Evolutionary conservation across 345 rosid genomes (phyloP), one percentile per base, ranked within the genome.

Genomic region (Fremontodendron californicum): DNA sequence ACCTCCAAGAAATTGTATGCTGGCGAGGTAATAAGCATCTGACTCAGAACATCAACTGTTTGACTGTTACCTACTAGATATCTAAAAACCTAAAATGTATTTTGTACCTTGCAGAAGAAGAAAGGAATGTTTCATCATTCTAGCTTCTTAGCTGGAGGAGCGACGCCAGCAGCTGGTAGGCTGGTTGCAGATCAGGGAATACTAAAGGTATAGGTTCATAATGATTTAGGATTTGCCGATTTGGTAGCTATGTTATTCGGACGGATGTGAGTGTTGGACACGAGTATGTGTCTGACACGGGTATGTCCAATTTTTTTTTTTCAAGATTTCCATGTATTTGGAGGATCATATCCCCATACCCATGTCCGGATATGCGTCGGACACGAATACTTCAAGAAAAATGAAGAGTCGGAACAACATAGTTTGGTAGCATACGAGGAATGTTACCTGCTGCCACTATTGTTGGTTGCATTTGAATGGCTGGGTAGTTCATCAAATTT

Each of bases 81-180:
- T n/a, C 25, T n/a, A 8, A 46, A 10, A 71, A 55, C 16, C 46
- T 71, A 25, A 74, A 48, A 0, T 58, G n/a, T 40, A 46, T 40
- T 46, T 60, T 7, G 27, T 55, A 37, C 73, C 74, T 77, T 83
- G 78, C 88, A 93, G 99, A 95, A 95, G 76, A 89, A 89, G 97
- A 95, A 95, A 84, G 97, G 99, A 70, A 77, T 45, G 67, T 95
- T 95, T 77, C 99, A 95, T 82, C 99, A 95, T 86, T 95, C 99
- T 4, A 95, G 98, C 82, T 95, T 95, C 77, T 83, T 95, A 86
- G 99, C 99, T 5, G 99, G 99, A 54, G 99, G 99, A 85, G 92
- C 88, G 58, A 90, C 99, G 0, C 70, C 92, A 77, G 97, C 97
- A 1, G 99, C 99, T 2, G 98, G 99, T 84, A 89, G 98, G 83